Evolutionary conservation across 1,139 yeast genomes (phyloP), one percentile per base, ranked within the genome.

Genomic region (Protomyces pachydermus): DNA sequence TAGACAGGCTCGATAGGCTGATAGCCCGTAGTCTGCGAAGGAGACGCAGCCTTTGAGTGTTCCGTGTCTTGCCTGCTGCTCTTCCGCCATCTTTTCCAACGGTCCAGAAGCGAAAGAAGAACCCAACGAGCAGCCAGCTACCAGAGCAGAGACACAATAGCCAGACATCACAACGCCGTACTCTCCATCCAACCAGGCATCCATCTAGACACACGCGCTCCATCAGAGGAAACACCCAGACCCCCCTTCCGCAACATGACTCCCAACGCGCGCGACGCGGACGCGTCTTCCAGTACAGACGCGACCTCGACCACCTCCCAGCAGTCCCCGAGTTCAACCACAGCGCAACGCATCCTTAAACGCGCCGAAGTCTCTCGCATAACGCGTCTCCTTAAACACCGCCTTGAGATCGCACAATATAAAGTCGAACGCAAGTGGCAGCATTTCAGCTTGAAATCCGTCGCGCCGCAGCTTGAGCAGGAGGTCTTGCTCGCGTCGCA

Each of bases 381-480:
- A 57, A 75, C 81, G 18, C 72, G 79, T 39, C 73, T 74, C 60
- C 72, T 78, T 48, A 77, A 77, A 65, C 72, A 75, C 51, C 71
- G 80, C 37, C 73, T 78, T 39, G 78, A 78, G 18, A 69, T 76
- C 51, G 81, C 81, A 3, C 72, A 77, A 34, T 74, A 72, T 72
- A 78, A 78, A 68, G 72, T 80, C 42, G 73, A 74, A 64, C 71
- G 77, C 16, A 79, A 79, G n/a, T 75, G 77, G 76, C 76, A 75
- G 66, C 72, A 73, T 65, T 70, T 76, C 54, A 70, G 72, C 35
- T 68, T 76, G 46, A 78, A 76, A 56, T 65, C 72, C 20, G 73
- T 76, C 48, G 78, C 75, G 67, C 78, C 77, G 12, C 70, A 70
- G 38, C 66, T 74, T 20, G 68, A 68, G 18, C 65, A 61, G 54